Percentiles rank a stretch among this genome's conserved stretches.
Evolutionary conservation across 2,329 filamentous ascomycete genomes (phyloP).

Genomic region (Alternaria triticina): DNA sequence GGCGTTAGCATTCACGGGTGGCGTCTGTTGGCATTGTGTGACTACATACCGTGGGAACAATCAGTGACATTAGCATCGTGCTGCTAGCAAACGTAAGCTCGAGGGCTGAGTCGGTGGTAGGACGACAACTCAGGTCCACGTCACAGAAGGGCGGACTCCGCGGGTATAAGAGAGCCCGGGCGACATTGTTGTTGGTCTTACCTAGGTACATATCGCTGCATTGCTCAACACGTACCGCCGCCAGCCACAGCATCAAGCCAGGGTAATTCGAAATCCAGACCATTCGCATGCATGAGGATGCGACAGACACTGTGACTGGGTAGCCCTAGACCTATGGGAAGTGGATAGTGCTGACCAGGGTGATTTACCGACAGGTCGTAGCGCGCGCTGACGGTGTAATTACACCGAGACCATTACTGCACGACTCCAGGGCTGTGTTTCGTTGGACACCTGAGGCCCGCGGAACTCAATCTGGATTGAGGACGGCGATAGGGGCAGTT

Average conservation of each 20-base stretch:
- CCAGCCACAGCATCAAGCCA: background rate
- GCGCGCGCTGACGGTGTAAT: constrained; percentile 11
- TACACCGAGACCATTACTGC: constrained; percentile 1
- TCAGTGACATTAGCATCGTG: background rate
- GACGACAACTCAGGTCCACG: background rate
- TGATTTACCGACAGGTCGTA: constrained; percentile 5
- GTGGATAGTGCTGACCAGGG: background rate
- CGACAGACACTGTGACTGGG: background rate
- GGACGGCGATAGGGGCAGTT: background rate
- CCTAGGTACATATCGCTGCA: background rate
- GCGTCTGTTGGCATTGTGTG: background rate
- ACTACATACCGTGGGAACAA: background rate
- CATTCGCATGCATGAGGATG: background rate
- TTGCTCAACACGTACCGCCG: background rate
- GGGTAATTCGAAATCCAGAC: background rate
- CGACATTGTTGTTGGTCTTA: background rate
- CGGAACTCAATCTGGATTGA: background rate
- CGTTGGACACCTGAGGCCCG: background rate
- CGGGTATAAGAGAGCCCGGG: background rate
- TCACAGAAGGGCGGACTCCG: background rate
- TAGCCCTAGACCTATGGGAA: background rate
- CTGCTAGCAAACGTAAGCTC: background rate
- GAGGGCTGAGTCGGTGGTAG: constrained; percentile 7
- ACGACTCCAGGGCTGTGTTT: background rate
- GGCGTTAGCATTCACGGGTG: background rate